Conservation (phyloP, 1,284 basidiomycete genomes). For the Sanghuangporus weigelae region DNA sequence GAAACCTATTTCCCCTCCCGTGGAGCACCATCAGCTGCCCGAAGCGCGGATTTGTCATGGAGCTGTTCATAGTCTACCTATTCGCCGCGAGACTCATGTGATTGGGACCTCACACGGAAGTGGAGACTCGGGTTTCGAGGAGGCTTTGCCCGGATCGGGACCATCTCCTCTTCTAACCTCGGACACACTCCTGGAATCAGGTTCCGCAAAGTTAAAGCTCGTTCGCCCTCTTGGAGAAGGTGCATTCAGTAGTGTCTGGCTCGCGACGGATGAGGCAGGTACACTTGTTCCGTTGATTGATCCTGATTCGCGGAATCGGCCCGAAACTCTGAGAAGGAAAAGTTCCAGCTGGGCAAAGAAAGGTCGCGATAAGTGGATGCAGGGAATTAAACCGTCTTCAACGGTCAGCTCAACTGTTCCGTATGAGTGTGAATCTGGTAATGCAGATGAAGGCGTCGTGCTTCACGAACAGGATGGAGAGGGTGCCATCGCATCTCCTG, state of each 20-base stretch:
- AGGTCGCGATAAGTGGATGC: slow-evolving; percentile 19
- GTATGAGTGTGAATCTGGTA: slow-evolving; percentile 19
- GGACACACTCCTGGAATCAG: slow-evolving; percentile 11
- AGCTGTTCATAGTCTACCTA: slow-evolving; percentile 1
- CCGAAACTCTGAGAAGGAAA: slow-evolving; percentile 13
- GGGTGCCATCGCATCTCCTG: slow-evolving; percentile 10
- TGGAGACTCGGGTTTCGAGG: slow-evolving; percentile 11
- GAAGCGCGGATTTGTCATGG: not conserved
- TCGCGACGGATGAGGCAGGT: slow-evolving; percentile 47
- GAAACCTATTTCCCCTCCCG: not conserved
- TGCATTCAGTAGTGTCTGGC: slow-evolving; percentile 76
- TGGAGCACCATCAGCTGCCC: not conserved
- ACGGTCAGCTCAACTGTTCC: not conserved
- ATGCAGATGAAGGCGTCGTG: slow-evolving; percentile 16
- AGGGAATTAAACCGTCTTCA: slow-evolving; percentile 5
- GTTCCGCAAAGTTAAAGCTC: slow-evolving; percentile 32
- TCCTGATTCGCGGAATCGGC: not conserved
- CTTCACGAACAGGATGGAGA: slow-evolving; percentile 20
- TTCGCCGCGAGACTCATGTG: slow-evolving; percentile 13
- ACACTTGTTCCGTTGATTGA: slow-evolving; percentile 33
- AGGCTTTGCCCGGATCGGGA: slow-evolving; percentile 22
- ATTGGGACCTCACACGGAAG: slow-evolving; percentile 2
- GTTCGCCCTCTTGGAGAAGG: slow-evolving; percentile 62
- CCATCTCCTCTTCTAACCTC: not conserved
- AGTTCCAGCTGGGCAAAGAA: slow-evolving; percentile 22